Conservation (phyloP, 805 yeast species). For the Saccharomycopsis microspora region DNA sequence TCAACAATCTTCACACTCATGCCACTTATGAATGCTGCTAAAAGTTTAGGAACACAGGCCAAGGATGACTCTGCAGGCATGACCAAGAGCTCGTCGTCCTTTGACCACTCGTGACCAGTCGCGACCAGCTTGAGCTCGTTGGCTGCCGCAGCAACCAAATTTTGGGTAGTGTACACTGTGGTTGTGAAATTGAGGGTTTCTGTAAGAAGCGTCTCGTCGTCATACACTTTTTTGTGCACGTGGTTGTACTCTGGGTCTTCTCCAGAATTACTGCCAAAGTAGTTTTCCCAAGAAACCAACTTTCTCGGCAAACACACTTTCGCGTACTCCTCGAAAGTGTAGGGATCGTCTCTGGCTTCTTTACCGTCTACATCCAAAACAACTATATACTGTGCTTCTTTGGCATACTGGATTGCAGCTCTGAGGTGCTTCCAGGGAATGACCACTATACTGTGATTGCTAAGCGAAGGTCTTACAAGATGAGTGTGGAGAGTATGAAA, state of each 20-base stretch:
- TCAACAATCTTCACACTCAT: slow-evolving; percentile 5
- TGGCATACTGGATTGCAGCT: slow-evolving; percentile 3
- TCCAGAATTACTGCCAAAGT: not conserved
- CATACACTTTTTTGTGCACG: slow-evolving; percentile 4
- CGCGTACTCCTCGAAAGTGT: not conserved
- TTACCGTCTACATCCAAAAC: slow-evolving; percentile 1
- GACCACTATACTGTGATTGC: slow-evolving; percentile 6
- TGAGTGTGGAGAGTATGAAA: slow-evolving; percentile 11
- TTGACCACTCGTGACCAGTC: slow-evolving; percentile 7
- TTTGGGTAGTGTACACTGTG: slow-evolving; percentile 10
- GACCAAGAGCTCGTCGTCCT: slow-evolving; percentile 5
- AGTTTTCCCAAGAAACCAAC: slow-evolving; percentile 10
- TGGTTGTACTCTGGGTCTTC: slow-evolving; percentile 3
- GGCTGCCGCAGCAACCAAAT: slow-evolving; percentile 13
- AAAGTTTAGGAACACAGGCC: slow-evolving; percentile 6
- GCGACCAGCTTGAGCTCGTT: slow-evolving; percentile 12
- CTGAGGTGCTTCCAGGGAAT: not conserved
- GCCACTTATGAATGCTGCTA: slow-evolving; percentile 10
- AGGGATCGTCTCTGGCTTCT: not conserved
- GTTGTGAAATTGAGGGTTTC: slow-evolving; percentile 16
- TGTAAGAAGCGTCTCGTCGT: slow-evolving; percentile 9
- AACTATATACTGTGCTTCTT: slow-evolving; percentile 2
- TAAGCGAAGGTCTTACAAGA: not conserved
- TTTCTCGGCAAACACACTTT: not conserved
- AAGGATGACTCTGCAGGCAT: slow-evolving; percentile 8